Evolutionary conservation across 345 rosid species (phyloP).

Genomic region (Anastatica hierochuntica): DNA sequence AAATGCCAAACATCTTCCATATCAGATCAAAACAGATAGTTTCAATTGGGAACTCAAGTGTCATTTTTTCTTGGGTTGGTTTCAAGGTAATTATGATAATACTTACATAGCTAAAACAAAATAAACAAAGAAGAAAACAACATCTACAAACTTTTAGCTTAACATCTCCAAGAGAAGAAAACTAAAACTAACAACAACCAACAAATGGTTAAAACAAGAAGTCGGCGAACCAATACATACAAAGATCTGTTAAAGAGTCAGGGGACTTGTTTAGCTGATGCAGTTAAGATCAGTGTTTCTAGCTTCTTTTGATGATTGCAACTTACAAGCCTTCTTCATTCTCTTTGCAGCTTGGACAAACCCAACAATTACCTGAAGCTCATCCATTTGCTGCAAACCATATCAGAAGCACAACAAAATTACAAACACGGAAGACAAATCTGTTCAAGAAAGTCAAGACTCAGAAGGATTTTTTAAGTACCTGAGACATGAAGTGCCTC

Average conservation of each 20-base stretch:
- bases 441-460: no score
- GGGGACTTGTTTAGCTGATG: conserved; percentile 21
- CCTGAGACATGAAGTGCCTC: conserved; percentile 97
- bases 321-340: conserved; percentile 60
- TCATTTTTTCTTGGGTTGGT: no score
- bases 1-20: no score
- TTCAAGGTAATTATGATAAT: no score
- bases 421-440: neutral
- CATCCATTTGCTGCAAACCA: conserved; percentile 77
- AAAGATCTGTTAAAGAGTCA: conserved; percentile 14
- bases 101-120: no score
- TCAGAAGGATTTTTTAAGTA: conserved; percentile 18
- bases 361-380: conserved; percentile 89
- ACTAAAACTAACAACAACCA: conserved; percentile 16
- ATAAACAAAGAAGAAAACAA: conserved; percentile 18
- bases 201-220: conserved; percentile 19
- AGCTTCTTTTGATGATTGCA: conserved; percentile 18
- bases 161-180: conserved; percentile 4
- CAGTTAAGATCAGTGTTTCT: conserved; percentile 29
- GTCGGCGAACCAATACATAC: conserved; percentile 2
- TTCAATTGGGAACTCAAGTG: no score
- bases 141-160: conserved; percentile 19
- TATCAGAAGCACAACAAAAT: conserved; percentile 4
- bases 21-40: no score
- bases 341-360: conserved; percentile 92